These are phyloP conservation scores for Vitellaria paradoxa DNA, from an alignment of 179 eudicot species.

Conservation along the genomic window DNA sequence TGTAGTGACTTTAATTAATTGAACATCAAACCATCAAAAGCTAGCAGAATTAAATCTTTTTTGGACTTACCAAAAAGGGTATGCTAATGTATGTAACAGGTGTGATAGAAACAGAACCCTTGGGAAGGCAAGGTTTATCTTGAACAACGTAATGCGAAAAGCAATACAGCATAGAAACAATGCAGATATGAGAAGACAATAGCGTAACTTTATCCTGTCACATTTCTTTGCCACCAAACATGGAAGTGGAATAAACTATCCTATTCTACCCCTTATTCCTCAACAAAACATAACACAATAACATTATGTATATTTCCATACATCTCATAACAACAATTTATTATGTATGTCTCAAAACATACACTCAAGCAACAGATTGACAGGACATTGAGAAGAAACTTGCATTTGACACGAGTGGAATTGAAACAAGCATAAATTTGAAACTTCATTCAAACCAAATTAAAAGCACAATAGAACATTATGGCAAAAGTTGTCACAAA, in stretches of 20 bases:
- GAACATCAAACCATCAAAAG: background rate
- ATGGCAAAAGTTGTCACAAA: slow-evolving; percentile 13
- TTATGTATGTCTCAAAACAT: background rate
- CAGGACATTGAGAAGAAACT: background rate
- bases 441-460: background rate
- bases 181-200: too few species aligned
- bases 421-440: background rate
- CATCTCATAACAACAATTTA: background rate
- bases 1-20: background rate
- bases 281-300: background rate
- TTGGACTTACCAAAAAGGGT: too few species aligned
- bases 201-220: background rate
- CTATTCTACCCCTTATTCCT: too few species aligned
- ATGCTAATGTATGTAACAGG: too few species aligned
- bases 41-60: too few species aligned
- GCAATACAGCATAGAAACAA: too few species aligned
- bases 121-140: too few species aligned
- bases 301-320: background rate
- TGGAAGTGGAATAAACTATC: background rate
- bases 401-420: slow-evolving; percentile 1
- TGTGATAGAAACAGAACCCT: too few species aligned
- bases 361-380: background rate
- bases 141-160: too few species aligned
- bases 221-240: background rate
- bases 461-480: slow-evolving; percentile 15